These are phyloP conservation scores for Fusarium sp. DNA, from an alignment of 2,329 filamentous ascomycete species.

Conservation along the genomic window DNA sequence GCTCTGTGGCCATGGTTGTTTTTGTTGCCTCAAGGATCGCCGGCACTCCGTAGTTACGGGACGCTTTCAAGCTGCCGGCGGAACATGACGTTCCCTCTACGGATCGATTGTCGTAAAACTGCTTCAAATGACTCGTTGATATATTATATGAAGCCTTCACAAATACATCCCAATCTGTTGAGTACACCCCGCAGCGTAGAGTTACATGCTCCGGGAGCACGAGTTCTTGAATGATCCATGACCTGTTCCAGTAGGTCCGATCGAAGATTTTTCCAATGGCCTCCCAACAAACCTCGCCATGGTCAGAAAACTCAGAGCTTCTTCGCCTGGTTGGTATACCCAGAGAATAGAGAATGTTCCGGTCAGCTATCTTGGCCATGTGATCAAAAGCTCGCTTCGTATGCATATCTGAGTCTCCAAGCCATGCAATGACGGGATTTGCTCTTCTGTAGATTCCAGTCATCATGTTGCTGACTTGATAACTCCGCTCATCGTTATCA, in stretches of 20 bases:
- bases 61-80: background rate
- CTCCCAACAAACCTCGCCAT: background rate
- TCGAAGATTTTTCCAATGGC: background rate
- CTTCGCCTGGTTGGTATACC: background rate
- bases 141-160: background rate
- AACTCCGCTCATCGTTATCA: background rate
- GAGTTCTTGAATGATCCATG: background rate
- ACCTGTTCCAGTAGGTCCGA: background rate
- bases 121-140: background rate
- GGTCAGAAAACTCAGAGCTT: background rate
- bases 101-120: background rate
- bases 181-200: background rate
- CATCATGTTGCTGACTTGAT: background rate
- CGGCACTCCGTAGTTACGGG: background rate
- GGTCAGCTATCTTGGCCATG: background rate
- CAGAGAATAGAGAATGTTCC: background rate
- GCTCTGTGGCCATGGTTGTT: background rate
- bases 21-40: background rate
- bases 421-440: background rate
- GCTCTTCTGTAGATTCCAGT: background rate
- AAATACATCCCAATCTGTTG: background rate
- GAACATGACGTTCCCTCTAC: accelerated
- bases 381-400: background rate
- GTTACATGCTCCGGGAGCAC: background rate
- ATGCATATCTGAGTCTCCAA: background rate